Evolutionary conservation across 2,329 filamentous ascomycete species (phyloP), one percentile per base, ranked within the genome.

Genomic region (Metarhizium anisopliae): DNA sequence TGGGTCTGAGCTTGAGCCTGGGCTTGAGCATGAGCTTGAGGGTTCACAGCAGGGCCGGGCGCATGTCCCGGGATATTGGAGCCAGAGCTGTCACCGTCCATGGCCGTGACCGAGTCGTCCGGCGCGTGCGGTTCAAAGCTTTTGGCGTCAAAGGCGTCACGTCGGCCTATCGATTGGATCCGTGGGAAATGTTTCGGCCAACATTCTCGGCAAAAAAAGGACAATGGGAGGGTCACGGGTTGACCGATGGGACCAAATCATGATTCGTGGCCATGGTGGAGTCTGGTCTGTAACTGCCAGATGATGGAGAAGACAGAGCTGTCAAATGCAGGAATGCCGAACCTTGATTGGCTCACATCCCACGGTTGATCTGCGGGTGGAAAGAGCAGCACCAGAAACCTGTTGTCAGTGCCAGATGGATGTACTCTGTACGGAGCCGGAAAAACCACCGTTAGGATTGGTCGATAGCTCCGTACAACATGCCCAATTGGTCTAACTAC

Each of bases 131-230:
- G 40, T 52, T 55, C 53, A 36, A 57, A 42, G 52, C 56, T 50
- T 50, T 50, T 51, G 53, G 56, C 53, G 50, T 55, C 56, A 55
- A 45, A 55, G 53, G 51, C 53, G 51, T 50, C 56, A 47, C 51
- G 32, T 58, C 56, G 56, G 56, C 56, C 53, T 55, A 58, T 49
- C 49, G 45, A 55, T 45, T 58, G 53, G 47, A 58, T 55, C 40
- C 47, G 36, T 53, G 55, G 36, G 40, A 58, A 54, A 40, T 50
- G 53, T 55, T 51, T 58, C 56, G 56, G 56, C 56, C 51, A 58
- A 58, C 56, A 47, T 55, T 49, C 16, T 38, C 55, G 51, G 53
- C 53, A 51, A 55, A 58, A 55, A 54, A 32, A 29, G 52, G 35
- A 49, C 18, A 30, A 29, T 30, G 36, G 45, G 45, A 51, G 36